Conservation (phyloP, 1,284 basidiomycete genomes). For the Ustilago trichophora region DNA sequence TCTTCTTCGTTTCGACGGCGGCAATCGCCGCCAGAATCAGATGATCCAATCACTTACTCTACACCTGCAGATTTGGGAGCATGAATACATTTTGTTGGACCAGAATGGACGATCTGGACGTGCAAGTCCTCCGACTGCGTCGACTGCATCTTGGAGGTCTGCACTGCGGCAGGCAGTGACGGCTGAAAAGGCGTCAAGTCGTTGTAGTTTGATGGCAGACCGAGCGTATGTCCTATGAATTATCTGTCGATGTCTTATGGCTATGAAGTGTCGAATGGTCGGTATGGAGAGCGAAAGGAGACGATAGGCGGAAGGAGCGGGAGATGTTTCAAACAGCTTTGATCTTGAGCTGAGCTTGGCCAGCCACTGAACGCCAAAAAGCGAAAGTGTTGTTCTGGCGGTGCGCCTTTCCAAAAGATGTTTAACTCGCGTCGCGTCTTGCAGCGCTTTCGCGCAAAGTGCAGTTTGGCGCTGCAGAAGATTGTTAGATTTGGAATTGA, state of each 20-base stretch:
- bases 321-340: not conserved
- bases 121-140: slow-evolving; percentile 45
- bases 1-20: not conserved
- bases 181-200: not conserved
- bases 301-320: not conserved
- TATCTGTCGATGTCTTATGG: no score
- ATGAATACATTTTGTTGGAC: slow-evolving; percentile 52
- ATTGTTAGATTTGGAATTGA: no score
- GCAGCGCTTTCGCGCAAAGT: slow-evolving; percentile 14
- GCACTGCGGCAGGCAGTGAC: slow-evolving; percentile 22
- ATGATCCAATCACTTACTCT: slow-evolving; percentile 36
- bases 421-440: slow-evolving; percentile 34
- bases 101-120: slow-evolving; percentile 60
- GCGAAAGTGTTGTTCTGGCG: slow-evolving; percentile 24
- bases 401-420: not conserved
- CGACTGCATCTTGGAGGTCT: slow-evolving; percentile 36
- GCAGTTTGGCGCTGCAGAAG: no score
- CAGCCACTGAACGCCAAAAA: no score
- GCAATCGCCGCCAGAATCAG: not conserved
- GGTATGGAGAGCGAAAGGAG: not conserved
- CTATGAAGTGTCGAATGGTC: no score
- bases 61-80: slow-evolving; percentile 43
- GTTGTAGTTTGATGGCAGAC: no score
- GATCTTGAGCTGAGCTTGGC: no score
- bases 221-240: no score